A percentile compares a stretch with the other conserved stretches of the same genome.
Conservation (phyloP, 345 rosid species). For the Euphorbia lathyris region DNA sequence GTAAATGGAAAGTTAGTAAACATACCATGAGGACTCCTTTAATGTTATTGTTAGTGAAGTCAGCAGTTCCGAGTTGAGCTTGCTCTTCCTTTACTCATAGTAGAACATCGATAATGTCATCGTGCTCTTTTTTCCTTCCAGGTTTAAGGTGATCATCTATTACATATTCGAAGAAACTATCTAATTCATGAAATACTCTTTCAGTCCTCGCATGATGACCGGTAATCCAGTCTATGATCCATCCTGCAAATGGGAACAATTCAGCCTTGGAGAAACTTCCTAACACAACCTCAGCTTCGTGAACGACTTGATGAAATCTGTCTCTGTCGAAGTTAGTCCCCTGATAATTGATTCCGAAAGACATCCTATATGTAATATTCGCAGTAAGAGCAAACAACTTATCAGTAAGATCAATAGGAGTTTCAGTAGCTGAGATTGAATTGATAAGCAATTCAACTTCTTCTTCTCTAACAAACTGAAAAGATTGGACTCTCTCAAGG, state of each 20-base stretch:
- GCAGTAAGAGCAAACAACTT: slow-evolving; percentile 5
- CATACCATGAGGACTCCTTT: slow-evolving; percentile 31
- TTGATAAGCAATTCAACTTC: not conserved
- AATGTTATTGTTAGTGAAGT: slow-evolving; percentile 12
- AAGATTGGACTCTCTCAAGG: slow-evolving; percentile 20
- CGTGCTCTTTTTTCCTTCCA: slow-evolving; percentile 11
- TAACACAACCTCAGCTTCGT: slow-evolving; percentile 20
- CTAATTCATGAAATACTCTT: slow-evolving; percentile 36
- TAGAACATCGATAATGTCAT: slow-evolving; percentile 31
- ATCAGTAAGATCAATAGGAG: slow-evolving; percentile 13
- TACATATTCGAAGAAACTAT: slow-evolving; percentile 31
- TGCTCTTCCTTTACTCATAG: slow-evolving; percentile 17
- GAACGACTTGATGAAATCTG: slow-evolving; percentile 32
- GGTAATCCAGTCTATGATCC: slow-evolving; percentile 35
- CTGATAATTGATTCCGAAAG: slow-evolving; percentile 9
- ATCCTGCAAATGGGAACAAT: slow-evolving; percentile 36
- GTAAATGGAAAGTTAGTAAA: too few species aligned
- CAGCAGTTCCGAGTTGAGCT: not conserved
- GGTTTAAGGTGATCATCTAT: slow-evolving; percentile 42
- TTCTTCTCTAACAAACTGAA: slow-evolving; percentile 7
- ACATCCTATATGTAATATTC: slow-evolving; percentile 9
- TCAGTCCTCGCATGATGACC: slow-evolving; percentile 37
- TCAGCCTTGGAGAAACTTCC: slow-evolving; percentile 38
- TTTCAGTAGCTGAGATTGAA: slow-evolving; percentile 2
- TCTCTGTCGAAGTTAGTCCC: slow-evolving; percentile 24